Evolutionary conservation across 1,284 basidiomycete species (phyloP), one percentile per base, ranked within the genome.

Genomic region (Sparassis latifolia): DNA sequence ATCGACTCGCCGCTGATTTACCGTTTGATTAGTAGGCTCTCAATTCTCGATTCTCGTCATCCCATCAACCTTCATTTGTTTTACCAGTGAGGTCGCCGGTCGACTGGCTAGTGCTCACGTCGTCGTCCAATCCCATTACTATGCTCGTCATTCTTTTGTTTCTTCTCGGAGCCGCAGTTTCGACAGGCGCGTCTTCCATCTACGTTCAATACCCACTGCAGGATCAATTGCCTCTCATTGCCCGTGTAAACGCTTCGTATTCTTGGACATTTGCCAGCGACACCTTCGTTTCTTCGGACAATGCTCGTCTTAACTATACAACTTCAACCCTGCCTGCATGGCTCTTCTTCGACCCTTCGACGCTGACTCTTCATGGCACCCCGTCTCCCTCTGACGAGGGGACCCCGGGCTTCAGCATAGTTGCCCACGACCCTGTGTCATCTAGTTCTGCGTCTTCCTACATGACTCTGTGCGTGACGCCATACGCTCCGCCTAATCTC

Each of bases 381-480:
- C 86, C 89, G 20, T 56, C 71, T 4, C 50, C 66, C 5, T 52
- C 66, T 27, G 86, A 89, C 59, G 75, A 78, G 61, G 86, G 83
- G 33, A 70, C 71, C 48, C 74, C 75, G 2, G 63, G 66, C 42
- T 71, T 91, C 44, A 76, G 69, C 12, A 66, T 91, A 27, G 76
- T 69, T 4, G 86, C 82, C 0, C 73, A 70, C 47, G 79, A 80
- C 55, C 64, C 71, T 2, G 65, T 68, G 40, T 72, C 74, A 6
- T 68, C 56, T n/a, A 66, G 66, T 47, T 58, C 72, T 28, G 74
- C 69, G 2, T 75, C 78, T 2, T 80, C 82, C 47, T 66, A 55
- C 33, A 78, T 89, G 57, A 72, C 71, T 27, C 69, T 92, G 29
- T 82, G 79, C 56, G 82, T 89, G 40, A 81, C 82, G n/a, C 62